Conservation (phyloP, 768 basidiomycete genomes). For the Rhizopogon vulgaris region DNA sequence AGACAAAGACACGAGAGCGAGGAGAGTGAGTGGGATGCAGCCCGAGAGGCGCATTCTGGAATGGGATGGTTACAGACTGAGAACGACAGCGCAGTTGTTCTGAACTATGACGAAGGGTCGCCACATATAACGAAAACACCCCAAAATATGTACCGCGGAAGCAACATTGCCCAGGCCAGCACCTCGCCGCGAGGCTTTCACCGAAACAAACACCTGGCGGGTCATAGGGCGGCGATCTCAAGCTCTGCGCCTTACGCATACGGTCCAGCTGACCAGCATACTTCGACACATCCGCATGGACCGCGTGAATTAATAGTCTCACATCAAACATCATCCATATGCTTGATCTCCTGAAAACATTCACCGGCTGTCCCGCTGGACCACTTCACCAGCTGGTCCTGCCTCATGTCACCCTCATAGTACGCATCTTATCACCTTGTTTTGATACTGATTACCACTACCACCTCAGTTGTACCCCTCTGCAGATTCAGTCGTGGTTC, state of each 20-base stretch:
- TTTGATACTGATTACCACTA: slow-evolving; percentile 1
- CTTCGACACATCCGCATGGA: background rate
- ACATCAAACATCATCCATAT: slow-evolving; percentile 21
- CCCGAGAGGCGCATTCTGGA: slow-evolving; percentile 27
- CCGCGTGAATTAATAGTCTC: background rate
- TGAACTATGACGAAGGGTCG: background rate
- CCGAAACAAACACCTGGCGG: background rate
- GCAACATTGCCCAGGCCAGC: no score
- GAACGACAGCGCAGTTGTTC: background rate
- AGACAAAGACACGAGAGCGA: slow-evolving; percentile 13
- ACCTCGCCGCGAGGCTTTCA: no score
- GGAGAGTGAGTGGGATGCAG: slow-evolving; percentile 30
- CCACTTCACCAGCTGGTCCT: slow-evolving; percentile 54
- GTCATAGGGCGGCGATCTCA: no score
- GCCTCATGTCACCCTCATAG: slow-evolving; percentile 51
- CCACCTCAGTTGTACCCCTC: slow-evolving; percentile 60
- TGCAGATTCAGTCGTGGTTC: slow-evolving; percentile 61
- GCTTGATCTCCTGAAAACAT: slow-evolving; percentile 42
- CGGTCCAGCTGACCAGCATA: no score
- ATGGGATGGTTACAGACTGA: background rate
- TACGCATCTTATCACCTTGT: slow-evolving; percentile 25
- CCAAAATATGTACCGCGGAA: no score
- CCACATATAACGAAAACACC: no score
- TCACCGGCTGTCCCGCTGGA: slow-evolving; percentile 46
- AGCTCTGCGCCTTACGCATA: no score